Evolutionary conservation across 2,329 filamentous ascomycete genomes (phyloP).

Genomic region (Leptographium galeiforme): DNA sequence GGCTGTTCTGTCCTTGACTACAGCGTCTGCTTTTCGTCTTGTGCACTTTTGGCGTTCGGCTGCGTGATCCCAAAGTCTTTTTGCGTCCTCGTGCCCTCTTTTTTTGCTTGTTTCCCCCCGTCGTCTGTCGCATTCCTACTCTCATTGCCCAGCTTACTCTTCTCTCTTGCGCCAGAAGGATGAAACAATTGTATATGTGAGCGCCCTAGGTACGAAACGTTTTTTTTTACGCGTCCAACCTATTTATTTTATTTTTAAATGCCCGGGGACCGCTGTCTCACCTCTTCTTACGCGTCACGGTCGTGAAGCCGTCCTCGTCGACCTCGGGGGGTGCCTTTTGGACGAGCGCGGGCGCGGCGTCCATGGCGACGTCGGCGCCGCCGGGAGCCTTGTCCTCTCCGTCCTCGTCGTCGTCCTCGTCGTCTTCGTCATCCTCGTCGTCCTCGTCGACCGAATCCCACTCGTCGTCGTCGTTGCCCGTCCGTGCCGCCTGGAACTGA

Average conservation of each 20-base stretch:
- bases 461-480: constrained; percentile 44
- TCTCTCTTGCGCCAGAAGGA: no score
- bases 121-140: no score
- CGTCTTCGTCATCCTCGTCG: constrained; percentile 43
- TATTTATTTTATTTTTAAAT: not conserved
- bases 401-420: constrained; percentile 35
- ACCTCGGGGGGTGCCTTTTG: constrained; percentile 56
- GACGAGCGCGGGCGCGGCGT: constrained; percentile 49
- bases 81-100: no score
- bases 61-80: no score
- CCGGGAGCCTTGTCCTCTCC: constrained; percentile 43
- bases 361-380: constrained; percentile 51
- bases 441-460: constrained; percentile 42
- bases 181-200: no score
- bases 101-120: no score
- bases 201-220: no score
- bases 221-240: not conserved
- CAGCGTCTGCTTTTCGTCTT: no score
- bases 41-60: no score
- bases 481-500: constrained; percentile 41
- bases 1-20: no score
- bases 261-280: constrained; percentile 15
- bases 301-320: constrained; percentile 73
- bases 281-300: constrained; percentile 56
- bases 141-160: no score